Evolutionary conservation across 1,139 yeast species (phyloP).

Genomic region (Geotrichum cucujoidarum): DNA sequence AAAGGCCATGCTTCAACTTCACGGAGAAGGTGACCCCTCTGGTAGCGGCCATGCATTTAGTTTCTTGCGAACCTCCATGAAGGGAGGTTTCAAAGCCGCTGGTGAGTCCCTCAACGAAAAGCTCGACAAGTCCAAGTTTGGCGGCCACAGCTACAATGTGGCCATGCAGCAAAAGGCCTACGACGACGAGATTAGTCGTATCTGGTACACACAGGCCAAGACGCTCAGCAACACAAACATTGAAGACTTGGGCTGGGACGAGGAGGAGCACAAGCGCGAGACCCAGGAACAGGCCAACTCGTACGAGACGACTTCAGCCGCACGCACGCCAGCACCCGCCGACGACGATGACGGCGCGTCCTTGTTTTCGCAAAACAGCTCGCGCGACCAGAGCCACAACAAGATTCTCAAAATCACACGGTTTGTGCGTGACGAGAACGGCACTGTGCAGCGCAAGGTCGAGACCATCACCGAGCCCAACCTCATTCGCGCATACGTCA

Average conservation of each 20-base stretch:
- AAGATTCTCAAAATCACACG: slow-evolving; percentile 72
- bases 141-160: slow-evolving; percentile 67
- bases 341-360: slow-evolving; percentile 36
- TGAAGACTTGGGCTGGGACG: slow-evolving; percentile 34
- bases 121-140: slow-evolving; percentile 44
- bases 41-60: slow-evolving; percentile 89
- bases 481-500: slow-evolving; percentile 79
- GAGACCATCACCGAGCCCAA: slow-evolving; percentile 80
- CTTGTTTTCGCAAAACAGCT: slow-evolving; percentile 32
- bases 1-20: slow-evolving; percentile 91
- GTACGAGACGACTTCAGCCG: slow-evolving; percentile 1
- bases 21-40: slow-evolving; percentile 96
- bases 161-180: slow-evolving; percentile 89
- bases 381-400: slow-evolving; percentile 27
- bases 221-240: slow-evolving; percentile 47
- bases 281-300: neutral
- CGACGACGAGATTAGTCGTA: slow-evolving; percentile 81
- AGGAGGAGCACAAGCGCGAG: slow-evolving; percentile 35
- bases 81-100: slow-evolving; percentile 79
- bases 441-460: slow-evolving; percentile 75
- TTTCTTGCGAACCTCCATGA: slow-evolving; percentile 88
- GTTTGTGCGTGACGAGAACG: slow-evolving; percentile 76
- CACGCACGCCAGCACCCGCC: slow-evolving; percentile 21
- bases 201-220: slow-evolving; percentile 84
- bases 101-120: slow-evolving; percentile 43